Base-by-base conservation (phyloP, 148 eudicot genomes). In the Chenopodium formosanum region DNA sequence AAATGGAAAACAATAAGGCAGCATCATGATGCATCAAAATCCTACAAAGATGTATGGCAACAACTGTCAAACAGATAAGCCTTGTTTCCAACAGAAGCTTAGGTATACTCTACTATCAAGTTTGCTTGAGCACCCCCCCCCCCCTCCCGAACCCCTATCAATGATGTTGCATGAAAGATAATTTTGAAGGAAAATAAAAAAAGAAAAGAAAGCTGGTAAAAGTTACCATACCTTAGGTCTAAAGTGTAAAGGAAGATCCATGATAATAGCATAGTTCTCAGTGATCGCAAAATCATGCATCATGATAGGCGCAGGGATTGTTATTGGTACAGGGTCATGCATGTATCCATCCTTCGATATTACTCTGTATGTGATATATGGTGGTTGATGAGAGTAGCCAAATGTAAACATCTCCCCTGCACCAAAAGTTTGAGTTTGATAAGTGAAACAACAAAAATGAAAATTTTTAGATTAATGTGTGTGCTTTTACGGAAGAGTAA, bases 211-310 rank as follows among this genome's bases (percentile, higher is more conserved):
- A 17, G 48, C 65, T 53, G 50, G 14, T 60, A 73, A 63, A 73
- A 64, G 69, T 32, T 77, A 27, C 32, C 20, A 37, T 86, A 96
- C 99, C 97, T 92, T 94, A 50, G 98, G 98, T 82, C 81, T 91
- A 87, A 94, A 94, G 89, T 84, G 91, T 82, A 96, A 77, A 74
- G 99, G 98, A 23, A 96, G 99, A 81, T 96, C 99, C 98, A 96
- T 91, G 77, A 96, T 83, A 83, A 96, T 88, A 32, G 98, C 95
- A 88, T 91, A 96, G 83, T 92, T 96, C 85, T 94, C 97, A 81
- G 97, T 91, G 83, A 96, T 96, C 80, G 98, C 98, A 84, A 96
- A 96, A 89, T 96, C 99, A 84, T 94, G 99, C 99, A 96, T 94
- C 99, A 96, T 94, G 76, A 96, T 79, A 17, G 99, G 87, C 0